A percentile compares a stretch with the other conserved stretches of the same genome.
These are phyloP conservation scores for Linnemannia schmuckeri DNA, from an alignment of 192 early-diverging fungal genomes.

Conservation along the genomic window DNA sequence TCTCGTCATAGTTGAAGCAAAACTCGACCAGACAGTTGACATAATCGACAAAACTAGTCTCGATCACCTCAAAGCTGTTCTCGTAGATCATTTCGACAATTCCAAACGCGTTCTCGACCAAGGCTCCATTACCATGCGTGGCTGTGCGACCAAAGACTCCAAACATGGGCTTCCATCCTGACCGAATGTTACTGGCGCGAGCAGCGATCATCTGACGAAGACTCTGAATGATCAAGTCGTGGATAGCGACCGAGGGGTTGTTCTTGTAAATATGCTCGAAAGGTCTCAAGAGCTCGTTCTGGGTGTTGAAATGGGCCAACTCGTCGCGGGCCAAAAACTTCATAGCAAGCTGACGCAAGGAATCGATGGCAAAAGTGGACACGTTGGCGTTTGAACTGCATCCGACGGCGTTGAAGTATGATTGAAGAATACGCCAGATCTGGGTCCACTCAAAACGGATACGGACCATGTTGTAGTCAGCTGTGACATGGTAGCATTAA, in stretches of 20 bases:
- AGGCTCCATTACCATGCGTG: constrained; percentile 66
- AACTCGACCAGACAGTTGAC: constrained; percentile 65
- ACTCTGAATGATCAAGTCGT: constrained; percentile 82
- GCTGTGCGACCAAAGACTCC: constrained; percentile 76
- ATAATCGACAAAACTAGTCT: constrained; percentile 62
- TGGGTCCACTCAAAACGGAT: constrained; percentile 96
- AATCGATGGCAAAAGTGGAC: constrained; percentile 91
- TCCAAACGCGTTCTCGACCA: constrained; percentile 62
- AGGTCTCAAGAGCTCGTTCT: constrained; percentile 92
- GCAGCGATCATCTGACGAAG: constrained; percentile 80
- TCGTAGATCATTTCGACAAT: constrained; percentile 62
- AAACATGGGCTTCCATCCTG: constrained; percentile 84
- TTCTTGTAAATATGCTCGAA: constrained; percentile 91
- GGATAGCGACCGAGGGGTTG: constrained; percentile 76
- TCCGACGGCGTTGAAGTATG: constrained; percentile 89
- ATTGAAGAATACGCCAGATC: constrained; percentile 87
- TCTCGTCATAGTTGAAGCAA: constrained; percentile 61
- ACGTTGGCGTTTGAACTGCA: constrained; percentile 82
- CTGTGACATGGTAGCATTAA: constrained; percentile 21
- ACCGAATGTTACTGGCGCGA: constrained; percentile 81
- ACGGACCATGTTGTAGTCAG: constrained; percentile 96
- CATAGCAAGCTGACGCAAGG: constrained; percentile 92
- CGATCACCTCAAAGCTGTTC: constrained; percentile 60
- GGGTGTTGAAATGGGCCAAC: constrained; percentile 91
- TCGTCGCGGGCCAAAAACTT: constrained; percentile 97